These are phyloP conservation scores for Thelephora ganbajun DNA, from an alignment of 768 basidiomycete species.

Conservation along the genomic window DNA sequence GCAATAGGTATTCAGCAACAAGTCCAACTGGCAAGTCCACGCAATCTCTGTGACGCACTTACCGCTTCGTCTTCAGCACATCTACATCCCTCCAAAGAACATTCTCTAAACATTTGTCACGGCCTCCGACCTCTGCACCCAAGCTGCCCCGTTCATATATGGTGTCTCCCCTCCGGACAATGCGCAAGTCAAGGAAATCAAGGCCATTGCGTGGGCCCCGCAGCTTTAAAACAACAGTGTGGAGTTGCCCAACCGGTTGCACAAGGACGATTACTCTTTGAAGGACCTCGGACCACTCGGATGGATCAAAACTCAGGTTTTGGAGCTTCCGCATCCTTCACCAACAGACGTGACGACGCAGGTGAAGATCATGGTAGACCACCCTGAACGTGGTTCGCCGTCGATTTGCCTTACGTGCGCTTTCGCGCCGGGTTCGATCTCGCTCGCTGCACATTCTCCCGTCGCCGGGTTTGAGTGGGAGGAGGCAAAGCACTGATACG, in stretches of 20 bases:
- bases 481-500: conserved; percentile 81
- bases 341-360: conserved; percentile 90
- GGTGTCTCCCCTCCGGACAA: conserved; percentile 91
- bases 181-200: too few relatives aligned
- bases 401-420: conserved; percentile 90
- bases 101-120: conserved; percentile 87
- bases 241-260: conserved; percentile 80
- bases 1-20: conserved; percentile 96
- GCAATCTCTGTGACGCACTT: conserved; percentile 97
- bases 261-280: conserved; percentile 87
- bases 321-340: conserved; percentile 84
- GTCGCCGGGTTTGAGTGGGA: conserved; percentile 97
- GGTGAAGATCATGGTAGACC: conserved; percentile 93
- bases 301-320: conserved; percentile 93
- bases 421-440: conserved; percentile 97
- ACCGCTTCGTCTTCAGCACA: conserved; percentile 90
- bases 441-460: conserved; percentile 82
- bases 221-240: conserved; percentile 93
- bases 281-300: conserved; percentile 92
- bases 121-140: too few relatives aligned
- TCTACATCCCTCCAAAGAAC: conserved; percentile 97
- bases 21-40: conserved; percentile 98
- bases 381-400: conserved; percentile 88
- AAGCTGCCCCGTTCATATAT: conserved; percentile 89
- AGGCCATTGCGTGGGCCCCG: conserved; percentile 93